Base-by-base conservation (phyloP, 805 yeast genomes). In the Kazachstania martiniae region DNA sequence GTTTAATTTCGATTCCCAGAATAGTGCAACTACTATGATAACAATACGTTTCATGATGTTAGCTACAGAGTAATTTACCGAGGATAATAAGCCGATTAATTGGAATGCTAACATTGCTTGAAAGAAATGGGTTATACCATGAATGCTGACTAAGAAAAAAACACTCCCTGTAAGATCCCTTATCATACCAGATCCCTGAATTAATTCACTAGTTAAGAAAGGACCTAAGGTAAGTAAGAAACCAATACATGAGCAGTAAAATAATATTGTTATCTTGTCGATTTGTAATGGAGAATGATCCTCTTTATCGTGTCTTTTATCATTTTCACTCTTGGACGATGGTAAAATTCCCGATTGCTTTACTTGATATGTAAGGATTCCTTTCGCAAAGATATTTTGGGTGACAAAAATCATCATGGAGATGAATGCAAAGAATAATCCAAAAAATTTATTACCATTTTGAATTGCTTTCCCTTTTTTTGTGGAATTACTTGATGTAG, bases 331-430 rank as follows among this genome's bases (percentile, higher is more conserved):
- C 16, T 17, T 13, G 24, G 23, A 22, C 4, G 49, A 46, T 1
- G 53, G 53, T 27, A 52, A 29, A 10, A 52, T 37, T 5, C 46
- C 47, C 21, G 33, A 36, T 9, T 37, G 42, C 3, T 14, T 9
- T 9, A 15, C 15, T 32, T 64, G 67, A 34, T 65, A 58, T 2
- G 87, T 78, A 32, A 81, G 56, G 33, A 77, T 69, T 42, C 68
- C 72, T 48, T 81, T 81, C n/a, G 89, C 86, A 59, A 78, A 80
- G 34, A 81, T 77, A 49, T 80, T 81, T 49, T 81, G 93, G 7
- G 77, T 63, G 9, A 81, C 93, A 56, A 81, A 81, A 21, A 81
- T 79, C 13, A 62, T 32, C 67, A 62, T 63, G 6, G 69, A 63
- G 17, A 62, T 40, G 21, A 61, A 59, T 3, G 68, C 65, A 38